Base-by-base conservation (phyloP, 495 filamentous ascomycete genomes). In the Podospora anserina region DNA sequence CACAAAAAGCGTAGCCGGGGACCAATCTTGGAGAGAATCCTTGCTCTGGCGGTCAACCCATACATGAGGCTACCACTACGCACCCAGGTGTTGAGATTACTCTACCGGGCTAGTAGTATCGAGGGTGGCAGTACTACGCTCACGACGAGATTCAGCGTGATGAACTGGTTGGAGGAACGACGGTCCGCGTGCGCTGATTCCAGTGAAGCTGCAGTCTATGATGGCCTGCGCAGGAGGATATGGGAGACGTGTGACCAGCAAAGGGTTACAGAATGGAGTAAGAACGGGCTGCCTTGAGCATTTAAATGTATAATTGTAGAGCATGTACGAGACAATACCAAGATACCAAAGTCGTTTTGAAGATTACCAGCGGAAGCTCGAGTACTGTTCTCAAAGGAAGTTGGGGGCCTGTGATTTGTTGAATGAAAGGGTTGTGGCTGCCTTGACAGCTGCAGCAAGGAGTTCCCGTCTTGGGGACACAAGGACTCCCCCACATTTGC, bases 111-210 rank as follows among this genome's bases (percentile, higher is more conserved):
- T 7, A 90, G 88, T 0, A 83, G 84, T 26, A 88, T 96, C 23
- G 88, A 89, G 60, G 89, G 88, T 3, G 95, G 93, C 0, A 93
- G 92, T 75, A 91, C 90, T 26, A 97, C 92, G 15, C 80, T 97
- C 54, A 90, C 93, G 32, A 97, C 94, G 15, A 83, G 95, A 70
- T 88, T 90, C 26, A 94, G 91, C n/a, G 79, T 92, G 16, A 75
- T 95, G 63, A 89, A 86, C 66, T 99, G 94, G 93, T 84, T 96
- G 32, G 82, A 90, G 64, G 83, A 83, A 68, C 85, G 88, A 75
- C 78, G 64, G 72, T 80, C 65, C 75, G 76, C 55, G 16, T 77
- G 68, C 27, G 63, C 57, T 3, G 76, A 76, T 53, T 71, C 76
- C 28, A 75, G 72, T 1, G 86, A 90, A 67, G 82, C 82, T 30